These are phyloP conservation scores for Sporothrix humicola DNA, from an alignment of 2,329 filamentous ascomycete species.

Conservation along the genomic window DNA sequence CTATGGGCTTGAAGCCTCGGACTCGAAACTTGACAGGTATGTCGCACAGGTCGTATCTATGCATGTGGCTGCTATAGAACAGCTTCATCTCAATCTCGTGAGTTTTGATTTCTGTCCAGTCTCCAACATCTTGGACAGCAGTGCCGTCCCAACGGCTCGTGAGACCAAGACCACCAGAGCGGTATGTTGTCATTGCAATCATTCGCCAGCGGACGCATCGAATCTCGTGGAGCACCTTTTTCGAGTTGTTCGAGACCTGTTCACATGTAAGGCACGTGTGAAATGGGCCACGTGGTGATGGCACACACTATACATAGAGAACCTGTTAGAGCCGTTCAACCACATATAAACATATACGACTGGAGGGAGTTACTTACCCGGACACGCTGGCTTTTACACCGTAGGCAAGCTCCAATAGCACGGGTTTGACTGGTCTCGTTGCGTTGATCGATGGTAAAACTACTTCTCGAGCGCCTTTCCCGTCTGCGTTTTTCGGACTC, in stretches of 20 bases:
- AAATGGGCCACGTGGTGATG: slow-evolving; percentile 34
- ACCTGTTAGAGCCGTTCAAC: not conserved
- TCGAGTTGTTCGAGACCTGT: slow-evolving; percentile 48
- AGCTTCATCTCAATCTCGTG: slow-evolving; percentile 48
- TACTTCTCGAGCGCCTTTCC: slow-evolving; percentile 31
- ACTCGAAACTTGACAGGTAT: slow-evolving; percentile 50
- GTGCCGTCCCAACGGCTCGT: slow-evolving; percentile 53
- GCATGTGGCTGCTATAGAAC: slow-evolving; percentile 37
- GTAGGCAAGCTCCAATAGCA: slow-evolving; percentile 50
- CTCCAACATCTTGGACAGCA: slow-evolving; percentile 50
- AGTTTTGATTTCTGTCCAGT: slow-evolving; percentile 42
- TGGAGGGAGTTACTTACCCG: slow-evolving; percentile 45
- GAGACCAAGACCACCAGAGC: slow-evolving; percentile 52
- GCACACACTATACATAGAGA: slow-evolving; percentile 38
- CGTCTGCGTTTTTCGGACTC: not conserved
- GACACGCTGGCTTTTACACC: slow-evolving; percentile 53
- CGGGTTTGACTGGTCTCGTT: slow-evolving; percentile 47
- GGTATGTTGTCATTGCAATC: slow-evolving; percentile 50
- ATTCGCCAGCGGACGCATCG: slow-evolving; percentile 54
- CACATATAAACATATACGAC: no score
- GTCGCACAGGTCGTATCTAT: slow-evolving; percentile 47
- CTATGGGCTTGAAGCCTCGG: slow-evolving; percentile 49
- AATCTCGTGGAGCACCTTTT: slow-evolving; percentile 55
- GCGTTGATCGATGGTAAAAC: slow-evolving; percentile 41
- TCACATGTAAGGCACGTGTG: slow-evolving; percentile 50